phyloP scores from a whole-genome alignment of 805 yeast genomes.

The Kuraishia capsulata region DNA sequence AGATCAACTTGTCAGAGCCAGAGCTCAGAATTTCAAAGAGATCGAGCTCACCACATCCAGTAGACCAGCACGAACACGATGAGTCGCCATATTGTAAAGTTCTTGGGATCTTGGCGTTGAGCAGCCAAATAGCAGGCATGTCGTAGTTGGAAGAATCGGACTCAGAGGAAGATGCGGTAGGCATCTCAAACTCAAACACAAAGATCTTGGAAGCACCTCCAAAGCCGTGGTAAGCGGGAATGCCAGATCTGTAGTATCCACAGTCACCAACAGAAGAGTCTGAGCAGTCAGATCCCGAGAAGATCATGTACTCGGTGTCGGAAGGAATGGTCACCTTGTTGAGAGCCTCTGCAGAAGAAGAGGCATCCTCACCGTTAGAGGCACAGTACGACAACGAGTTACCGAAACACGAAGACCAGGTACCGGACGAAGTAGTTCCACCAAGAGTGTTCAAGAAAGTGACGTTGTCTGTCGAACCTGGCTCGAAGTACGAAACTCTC shows the following conservation, averaged over 20 bases:
- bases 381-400: conserved; percentile 83
- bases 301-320: conserved; percentile 72
- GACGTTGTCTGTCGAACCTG: conserved; percentile 63
- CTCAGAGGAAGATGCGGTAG: conserved; percentile 38
- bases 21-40: conserved; percentile 78
- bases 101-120: conserved; percentile 94
- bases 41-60: conserved; percentile 98
- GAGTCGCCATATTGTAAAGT: conserved; percentile 85
- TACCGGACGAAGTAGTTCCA: conserved; percentile 79
- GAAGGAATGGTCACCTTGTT: conserved; percentile 62
- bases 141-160: conserved; percentile 52
- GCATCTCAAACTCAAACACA: conserved; percentile 93
- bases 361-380: conserved; percentile 66
- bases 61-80: conserved; percentile 88
- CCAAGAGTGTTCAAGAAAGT: conserved; percentile 85
- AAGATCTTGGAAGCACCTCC: conserved; percentile 79
- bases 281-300: conserved; percentile 61
- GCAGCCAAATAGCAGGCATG: conserved; percentile 98
- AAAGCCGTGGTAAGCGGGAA: conserved; percentile 94
- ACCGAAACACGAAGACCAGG: conserved; percentile 81
- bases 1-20: conserved; percentile 67
- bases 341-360: conserved; percentile 60
- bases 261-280: conserved; percentile 43
- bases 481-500: conserved; percentile 65
- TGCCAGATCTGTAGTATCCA: conserved; percentile 79